Conservation (phyloP, 1,284 basidiomycete genomes). For the Cutaneotrichosporon sp. region DNA sequence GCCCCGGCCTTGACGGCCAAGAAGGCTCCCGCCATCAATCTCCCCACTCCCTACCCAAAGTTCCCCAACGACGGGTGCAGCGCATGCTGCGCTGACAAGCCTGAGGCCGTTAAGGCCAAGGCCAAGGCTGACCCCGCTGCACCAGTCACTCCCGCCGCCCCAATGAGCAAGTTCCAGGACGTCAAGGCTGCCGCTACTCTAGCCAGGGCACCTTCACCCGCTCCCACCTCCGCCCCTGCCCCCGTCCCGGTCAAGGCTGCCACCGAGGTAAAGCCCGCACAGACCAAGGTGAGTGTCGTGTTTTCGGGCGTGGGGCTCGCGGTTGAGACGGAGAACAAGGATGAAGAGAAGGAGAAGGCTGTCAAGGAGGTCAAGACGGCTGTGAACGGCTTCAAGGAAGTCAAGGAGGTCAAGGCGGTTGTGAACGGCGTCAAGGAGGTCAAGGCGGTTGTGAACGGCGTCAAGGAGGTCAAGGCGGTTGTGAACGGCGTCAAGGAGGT, state of each 20-base stretch:
- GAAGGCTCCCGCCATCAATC: background rate
- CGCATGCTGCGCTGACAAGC: conserved; percentile 7
- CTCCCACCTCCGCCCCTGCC: background rate
- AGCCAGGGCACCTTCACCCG: background rate
- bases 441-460: background rate
- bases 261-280: background rate
- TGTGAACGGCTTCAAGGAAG: background rate
- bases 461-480: conserved; percentile 1
- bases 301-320: background rate
- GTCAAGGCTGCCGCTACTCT: background rate
- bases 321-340: conserved; percentile 8
- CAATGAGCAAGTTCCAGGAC: background rate
- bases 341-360: background rate
- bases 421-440: background rate
- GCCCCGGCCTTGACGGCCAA: background rate
- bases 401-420: background rate
- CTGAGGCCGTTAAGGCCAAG: background rate
- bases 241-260: background rate
- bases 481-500: background rate
- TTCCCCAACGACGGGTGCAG: conserved; percentile 5
- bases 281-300: conserved; percentile 7
- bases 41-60: background rate
- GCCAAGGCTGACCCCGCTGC: background rate
- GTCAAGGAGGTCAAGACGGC: conserved; percentile 1
- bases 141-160: background rate